Evolutionary conservation across 2,329 filamentous ascomycete species (phyloP), one percentile per base, ranked within the genome.

Genomic region (Colletotrichum cordylinicola): DNA sequence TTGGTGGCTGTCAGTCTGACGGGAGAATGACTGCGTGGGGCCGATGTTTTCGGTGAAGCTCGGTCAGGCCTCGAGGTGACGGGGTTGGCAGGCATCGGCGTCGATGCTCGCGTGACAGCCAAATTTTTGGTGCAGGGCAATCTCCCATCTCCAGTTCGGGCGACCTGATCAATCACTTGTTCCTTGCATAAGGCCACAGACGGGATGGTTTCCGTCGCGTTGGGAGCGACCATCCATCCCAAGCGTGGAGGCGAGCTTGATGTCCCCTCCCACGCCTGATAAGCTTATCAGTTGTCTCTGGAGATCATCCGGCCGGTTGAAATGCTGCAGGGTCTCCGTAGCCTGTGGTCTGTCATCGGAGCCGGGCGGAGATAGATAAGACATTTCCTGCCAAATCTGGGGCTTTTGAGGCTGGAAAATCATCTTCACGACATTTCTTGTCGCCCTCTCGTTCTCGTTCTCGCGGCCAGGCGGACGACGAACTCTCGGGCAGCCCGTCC

Each of bases 161-260:
- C 37, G 69, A 48, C 31, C n/a, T 12, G 33, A 33, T 72, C 16
- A 24, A 73, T 69, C 58, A 65, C 64, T 65, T 68, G 71, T 76
- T 62, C 71, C 74, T 76, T 76, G 74, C 74, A 75, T 76, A 61
- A 72, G 66, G 64, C 60, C 62, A 76, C 74, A 76, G 66, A 75
- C 21, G 66, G 60, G 29, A 37, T 37, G 52, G 60, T 61, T 67
- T 66, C 71, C 66, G 74, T 75, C 66, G 67, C 71, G 15, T 58
- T 56, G 52, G 65, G 52, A 29, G 56, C 48, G 55, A 31, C 64
- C 60, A 43, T 72, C 37, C 67, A 48, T 55, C 60, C 65, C 74
- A 65, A 31, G 29, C 24, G 24, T 58, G 52, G 27, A 35, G 12
- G 37, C 29, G 29, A 67, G 73, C 55, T 43, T 21, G 61, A 55